phyloP scores from a whole-genome alignment of 345 rosid genomes.

The Gossypium turneri region DNA sequence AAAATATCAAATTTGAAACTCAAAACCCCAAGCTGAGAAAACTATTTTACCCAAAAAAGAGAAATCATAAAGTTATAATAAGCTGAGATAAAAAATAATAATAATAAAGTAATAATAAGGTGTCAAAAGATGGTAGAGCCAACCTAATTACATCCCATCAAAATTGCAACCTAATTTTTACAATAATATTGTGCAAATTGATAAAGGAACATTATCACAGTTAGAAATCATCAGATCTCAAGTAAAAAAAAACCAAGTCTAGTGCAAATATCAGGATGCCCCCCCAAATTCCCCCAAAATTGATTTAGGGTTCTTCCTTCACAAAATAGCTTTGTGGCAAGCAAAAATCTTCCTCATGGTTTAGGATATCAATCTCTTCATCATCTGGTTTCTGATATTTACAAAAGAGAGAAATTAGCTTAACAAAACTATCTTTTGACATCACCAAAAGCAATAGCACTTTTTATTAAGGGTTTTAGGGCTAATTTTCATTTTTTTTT shows the following conservation, averaged over 20 bases:
- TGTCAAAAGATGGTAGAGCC: conserved; percentile 10
- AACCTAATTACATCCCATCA: conserved; percentile 2
- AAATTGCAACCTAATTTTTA: conserved; percentile 16
- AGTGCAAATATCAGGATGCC: not conserved
- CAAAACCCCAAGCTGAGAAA: not conserved
- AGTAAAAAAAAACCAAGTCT: not conserved
- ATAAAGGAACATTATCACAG: not conserved
- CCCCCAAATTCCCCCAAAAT: conserved; percentile 1
- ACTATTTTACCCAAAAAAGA: not conserved
- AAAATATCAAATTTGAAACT: no score
- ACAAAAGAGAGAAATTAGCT: not conserved
- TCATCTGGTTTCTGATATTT: conserved; percentile 79
- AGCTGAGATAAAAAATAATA: not conserved
- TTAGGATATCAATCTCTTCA: conserved; percentile 72
- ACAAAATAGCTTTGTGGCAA: conserved; percentile 81
- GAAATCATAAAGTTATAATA: not conserved
- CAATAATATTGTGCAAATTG: conserved; percentile 7
- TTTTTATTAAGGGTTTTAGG: not conserved
- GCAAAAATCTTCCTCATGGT: conserved; percentile 83
- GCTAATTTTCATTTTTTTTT: not conserved
- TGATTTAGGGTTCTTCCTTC: conserved; percentile 58
- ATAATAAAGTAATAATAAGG: not conserved
- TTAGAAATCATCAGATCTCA: not conserved
- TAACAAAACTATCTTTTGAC: not conserved
- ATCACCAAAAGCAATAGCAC: not conserved